A percentile compares a stretch with the other conserved stretches of the same genome.
These are phyloP conservation scores for Aspergillus floridensis DNA, from an alignment of 2,329 filamentous ascomycete species.

Conservation along the genomic window DNA sequence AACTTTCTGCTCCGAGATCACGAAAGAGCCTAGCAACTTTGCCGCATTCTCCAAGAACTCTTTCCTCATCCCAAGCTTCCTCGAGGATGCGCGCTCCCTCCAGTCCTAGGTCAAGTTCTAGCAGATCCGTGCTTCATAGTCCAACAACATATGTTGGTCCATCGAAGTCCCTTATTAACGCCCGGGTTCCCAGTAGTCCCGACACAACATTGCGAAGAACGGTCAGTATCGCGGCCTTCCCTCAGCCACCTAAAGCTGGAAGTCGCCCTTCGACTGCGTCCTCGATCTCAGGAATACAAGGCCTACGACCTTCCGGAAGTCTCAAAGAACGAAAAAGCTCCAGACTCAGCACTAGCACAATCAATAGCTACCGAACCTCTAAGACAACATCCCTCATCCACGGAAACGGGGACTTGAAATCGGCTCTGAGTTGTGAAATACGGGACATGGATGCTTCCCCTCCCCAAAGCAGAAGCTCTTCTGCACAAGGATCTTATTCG, in stretches of 20 bases:
- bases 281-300: slow-evolving; percentile 38
- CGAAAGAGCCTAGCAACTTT: slow-evolving; percentile 61
- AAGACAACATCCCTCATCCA: slow-evolving; percentile 73
- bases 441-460: slow-evolving; percentile 77
- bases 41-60: slow-evolving; percentile 46
- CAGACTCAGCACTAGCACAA: slow-evolving; percentile 55
- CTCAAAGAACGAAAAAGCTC: slow-evolving; percentile 55
- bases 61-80: slow-evolving; percentile 47
- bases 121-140: slow-evolving; percentile 48
- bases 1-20: slow-evolving; percentile 70
- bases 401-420: slow-evolving; percentile 72
- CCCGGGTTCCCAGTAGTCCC: slow-evolving; percentile 53
- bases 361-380: slow-evolving; percentile 49
- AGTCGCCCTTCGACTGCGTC: slow-evolving; percentile 62
- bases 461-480: slow-evolving; percentile 85
- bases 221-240: slow-evolving; percentile 91
- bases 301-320: slow-evolving; percentile 30
- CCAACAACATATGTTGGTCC: slow-evolving; percentile 56
- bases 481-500: slow-evolving; percentile 86
- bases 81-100: slow-evolving; percentile 60
- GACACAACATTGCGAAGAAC: slow-evolving; percentile 77
- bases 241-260: slow-evolving; percentile 75
- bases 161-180: slow-evolving; percentile 54
- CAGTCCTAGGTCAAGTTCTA: slow-evolving; percentile 51
- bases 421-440: slow-evolving; percentile 61